A percentile compares a stretch with the other conserved stretches of the same genome.
These are phyloP conservation scores for Isabelozyma gotoi DNA, from an alignment of 805 yeast species.

Conservation along the genomic window DNA sequence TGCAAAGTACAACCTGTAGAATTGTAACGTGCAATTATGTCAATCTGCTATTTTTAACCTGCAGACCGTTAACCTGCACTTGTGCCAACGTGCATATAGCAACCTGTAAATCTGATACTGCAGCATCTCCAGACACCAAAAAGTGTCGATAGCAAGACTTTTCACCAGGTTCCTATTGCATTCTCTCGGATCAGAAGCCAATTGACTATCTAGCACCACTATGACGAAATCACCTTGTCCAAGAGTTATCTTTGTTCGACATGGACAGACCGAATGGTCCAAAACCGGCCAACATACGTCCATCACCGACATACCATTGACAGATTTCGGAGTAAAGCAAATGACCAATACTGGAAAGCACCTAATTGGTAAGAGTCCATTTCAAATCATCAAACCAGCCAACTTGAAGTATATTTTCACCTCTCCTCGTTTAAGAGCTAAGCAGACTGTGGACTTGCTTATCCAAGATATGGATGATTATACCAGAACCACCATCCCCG, in stretches of 20 bases:
- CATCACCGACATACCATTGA: slow-evolving; percentile 74
- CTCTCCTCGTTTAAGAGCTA: slow-evolving; percentile 83
- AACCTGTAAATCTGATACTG: neutral
- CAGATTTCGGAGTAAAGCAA: slow-evolving; percentile 74
- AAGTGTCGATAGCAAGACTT: too few species aligned
- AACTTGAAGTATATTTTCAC: slow-evolving; percentile 64
- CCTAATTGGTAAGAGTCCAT: slow-evolving; percentile 57
- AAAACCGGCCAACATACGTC: slow-evolving; percentile 92
- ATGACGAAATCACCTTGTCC: slow-evolving; percentile 45
- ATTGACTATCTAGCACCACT: too few species aligned
- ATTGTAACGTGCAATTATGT: too few species aligned
- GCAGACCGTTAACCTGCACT: neutral
- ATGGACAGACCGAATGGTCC: slow-evolving; percentile 96
- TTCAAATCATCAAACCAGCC: slow-evolving; percentile 59
- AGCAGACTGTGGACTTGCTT: slow-evolving; percentile 67
- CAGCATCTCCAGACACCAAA: too few species aligned
- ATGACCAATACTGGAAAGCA: slow-evolving; percentile 72
- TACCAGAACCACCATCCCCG: slow-evolving; percentile 40
- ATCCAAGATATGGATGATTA: slow-evolving; percentile 48
- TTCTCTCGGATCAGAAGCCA: too few species aligned
- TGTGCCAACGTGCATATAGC: neutral
- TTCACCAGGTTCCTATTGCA: neutral
- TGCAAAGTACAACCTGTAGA: too few species aligned
- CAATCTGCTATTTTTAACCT: too few species aligned
- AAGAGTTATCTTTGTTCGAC: slow-evolving; percentile 71